Conservation (phyloP, 2,329 filamentous ascomycete genomes). For the Colletotrichum euphorbiae region DNA sequence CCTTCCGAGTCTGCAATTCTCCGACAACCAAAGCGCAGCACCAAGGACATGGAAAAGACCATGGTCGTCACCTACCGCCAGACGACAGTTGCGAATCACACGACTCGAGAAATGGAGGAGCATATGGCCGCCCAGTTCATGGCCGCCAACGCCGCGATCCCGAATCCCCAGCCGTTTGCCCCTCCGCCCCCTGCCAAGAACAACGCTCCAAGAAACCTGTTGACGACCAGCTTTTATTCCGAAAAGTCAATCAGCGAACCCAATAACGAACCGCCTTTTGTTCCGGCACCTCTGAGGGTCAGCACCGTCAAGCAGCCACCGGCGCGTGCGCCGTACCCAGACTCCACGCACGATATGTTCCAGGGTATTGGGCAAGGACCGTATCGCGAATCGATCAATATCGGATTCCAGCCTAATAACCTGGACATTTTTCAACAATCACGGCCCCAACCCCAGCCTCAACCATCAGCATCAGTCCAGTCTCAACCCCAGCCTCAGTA, state of each 20-base stretch:
- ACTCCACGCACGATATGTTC: slow-evolving; percentile 29
- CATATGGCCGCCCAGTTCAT: slow-evolving; percentile 31
- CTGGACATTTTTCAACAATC: slow-evolving; percentile 13
- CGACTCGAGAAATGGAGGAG: slow-evolving; percentile 33
- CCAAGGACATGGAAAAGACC: slow-evolving; percentile 23
- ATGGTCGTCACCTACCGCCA: slow-evolving; percentile 28
- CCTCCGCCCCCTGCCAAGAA: neutral
- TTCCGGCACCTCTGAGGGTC: slow-evolving; percentile 16
- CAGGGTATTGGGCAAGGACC: slow-evolving; percentile 29
- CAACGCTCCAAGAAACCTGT: neutral
- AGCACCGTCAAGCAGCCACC: neutral
- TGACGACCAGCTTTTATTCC: slow-evolving; percentile 30
- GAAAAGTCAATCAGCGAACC: slow-evolving; percentile 29
- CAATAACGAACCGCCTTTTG: neutral
- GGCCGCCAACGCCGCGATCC: slow-evolving; percentile 1
- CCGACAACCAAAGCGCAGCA: slow-evolving; percentile 19
- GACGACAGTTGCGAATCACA: slow-evolving; percentile 28
- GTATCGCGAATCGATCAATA: slow-evolving; percentile 33
- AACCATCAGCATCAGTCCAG: neutral
- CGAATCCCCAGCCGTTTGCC: neutral
- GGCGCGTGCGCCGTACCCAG: slow-evolving; percentile 13
- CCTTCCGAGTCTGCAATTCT: slow-evolving; percentile 17
- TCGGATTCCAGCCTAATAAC: slow-evolving; percentile 31
- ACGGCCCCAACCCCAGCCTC: neutral
- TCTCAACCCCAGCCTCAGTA: neutral